Conservation (phyloP, 495 filamentous ascomycete species). For the Penicillium psychrofluorescens region DNA sequence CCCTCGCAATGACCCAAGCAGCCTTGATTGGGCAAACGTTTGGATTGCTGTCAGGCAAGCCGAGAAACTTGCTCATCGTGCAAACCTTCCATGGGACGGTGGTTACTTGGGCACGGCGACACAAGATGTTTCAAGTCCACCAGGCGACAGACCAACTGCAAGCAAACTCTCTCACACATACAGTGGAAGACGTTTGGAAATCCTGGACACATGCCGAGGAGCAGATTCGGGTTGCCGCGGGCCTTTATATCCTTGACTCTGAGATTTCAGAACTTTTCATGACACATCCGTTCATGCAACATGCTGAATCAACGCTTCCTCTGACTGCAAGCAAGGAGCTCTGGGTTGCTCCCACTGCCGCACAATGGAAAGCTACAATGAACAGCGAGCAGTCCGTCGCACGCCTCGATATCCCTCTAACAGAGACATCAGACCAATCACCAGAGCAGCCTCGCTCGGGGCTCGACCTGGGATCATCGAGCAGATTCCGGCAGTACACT, state of each 20-base stretch:
- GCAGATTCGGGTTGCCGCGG: constrained; percentile 11
- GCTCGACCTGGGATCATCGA: neutral
- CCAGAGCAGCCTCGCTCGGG: too few species aligned
- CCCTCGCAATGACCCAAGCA: constrained; percentile 22
- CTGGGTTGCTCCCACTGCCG: constrained; percentile 14
- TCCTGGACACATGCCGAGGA: constrained; percentile 14
- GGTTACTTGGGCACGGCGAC: constrained; percentile 3
- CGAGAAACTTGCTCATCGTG: constrained; percentile 13
- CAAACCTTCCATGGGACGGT: constrained; percentile 30
- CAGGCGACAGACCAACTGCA: neutral
- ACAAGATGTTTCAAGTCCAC: too few species aligned
- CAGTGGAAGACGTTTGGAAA: constrained; percentile 11
- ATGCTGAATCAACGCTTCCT: constrained; percentile 2
- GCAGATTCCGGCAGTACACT: constrained; percentile 2
- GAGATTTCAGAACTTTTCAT: constrained; percentile 27
- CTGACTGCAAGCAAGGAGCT: constrained; percentile 10
- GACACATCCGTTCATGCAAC: constrained; percentile 19
- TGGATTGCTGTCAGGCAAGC: constrained; percentile 24
- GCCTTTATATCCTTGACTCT: constrained; percentile 18
- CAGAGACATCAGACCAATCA: too few species aligned
- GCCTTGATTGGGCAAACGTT: constrained; percentile 32
- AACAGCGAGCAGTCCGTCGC: neutral
- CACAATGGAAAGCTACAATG: constrained; percentile 2
- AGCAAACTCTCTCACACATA: constrained; percentile 1
- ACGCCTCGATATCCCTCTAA: too few species aligned